Evolutionary conservation across 31 red algal genomes (phyloP).

Genomic region (Endocladia muricata): DNA sequence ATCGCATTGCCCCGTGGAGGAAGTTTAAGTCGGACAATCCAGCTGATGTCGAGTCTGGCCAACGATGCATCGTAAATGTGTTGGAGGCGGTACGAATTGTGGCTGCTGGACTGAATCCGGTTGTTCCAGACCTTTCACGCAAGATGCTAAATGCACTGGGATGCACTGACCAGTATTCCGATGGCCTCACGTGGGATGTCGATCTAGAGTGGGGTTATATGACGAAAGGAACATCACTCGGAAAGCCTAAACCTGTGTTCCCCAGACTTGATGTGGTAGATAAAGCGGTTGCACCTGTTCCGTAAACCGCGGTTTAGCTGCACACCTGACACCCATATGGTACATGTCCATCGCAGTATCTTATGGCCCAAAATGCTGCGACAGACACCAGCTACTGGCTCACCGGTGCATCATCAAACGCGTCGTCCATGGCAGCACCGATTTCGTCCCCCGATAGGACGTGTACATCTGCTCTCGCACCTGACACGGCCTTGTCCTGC

Average conservation of each 20-base stretch:
- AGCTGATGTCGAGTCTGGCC: conserved; percentile 26
- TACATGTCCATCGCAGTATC: background rate
- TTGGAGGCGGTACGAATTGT: conserved; percentile 83
- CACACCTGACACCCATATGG: background rate
- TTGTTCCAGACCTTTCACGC: conserved; percentile 66
- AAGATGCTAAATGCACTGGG: conserved; percentile 78
- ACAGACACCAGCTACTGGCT: background rate
- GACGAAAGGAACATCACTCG: conserved; percentile 51
- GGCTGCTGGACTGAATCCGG: conserved; percentile 72
- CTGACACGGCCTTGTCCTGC: too few relatives aligned
- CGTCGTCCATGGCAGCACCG: conserved; percentile 47
- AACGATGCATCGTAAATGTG: conserved; percentile 54
- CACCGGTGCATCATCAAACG: conserved; percentile 24
- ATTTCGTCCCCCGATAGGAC: conserved; percentile 57
- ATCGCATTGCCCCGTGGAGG: conserved; percentile 87
- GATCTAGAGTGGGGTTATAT: conserved; percentile 73
- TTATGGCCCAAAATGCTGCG: background rate
- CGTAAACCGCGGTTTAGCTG: background rate
- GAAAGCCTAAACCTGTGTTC: conserved; percentile 79
- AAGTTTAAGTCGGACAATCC: conserved; percentile 78
- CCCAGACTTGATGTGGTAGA: conserved; percentile 62
- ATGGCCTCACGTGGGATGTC: conserved; percentile 38
- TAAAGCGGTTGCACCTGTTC: conserved; percentile 17
- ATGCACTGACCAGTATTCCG: conserved; percentile 20
- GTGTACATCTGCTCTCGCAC: background rate